These are phyloP conservation scores for Blastobotrys malaysiensis DNA, from an alignment of 1,139 yeast genomes.

Conservation along the genomic window DNA sequence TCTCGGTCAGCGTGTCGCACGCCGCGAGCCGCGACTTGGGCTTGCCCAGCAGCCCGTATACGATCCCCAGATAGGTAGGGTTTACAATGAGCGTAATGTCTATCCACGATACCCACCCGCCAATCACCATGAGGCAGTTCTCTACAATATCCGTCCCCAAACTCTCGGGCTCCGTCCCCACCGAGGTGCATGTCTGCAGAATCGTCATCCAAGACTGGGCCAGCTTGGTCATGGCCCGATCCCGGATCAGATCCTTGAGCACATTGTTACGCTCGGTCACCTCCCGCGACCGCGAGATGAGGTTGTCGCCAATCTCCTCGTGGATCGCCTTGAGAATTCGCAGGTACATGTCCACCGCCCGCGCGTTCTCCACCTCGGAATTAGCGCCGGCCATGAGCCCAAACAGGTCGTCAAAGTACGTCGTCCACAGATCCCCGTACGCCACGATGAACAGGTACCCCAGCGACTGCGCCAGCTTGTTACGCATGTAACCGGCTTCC, in stretches of 20 bases:
- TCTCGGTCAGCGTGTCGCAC: conserved; percentile 71
- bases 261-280: conserved; percentile 59
- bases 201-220: conserved; percentile 65
- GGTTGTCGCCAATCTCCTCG: conserved; percentile 88
- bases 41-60: conserved; percentile 57
- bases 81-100: conserved; percentile 77
- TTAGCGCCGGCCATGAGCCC: conserved; percentile 21
- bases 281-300: conserved; percentile 59
- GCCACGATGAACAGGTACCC: conserved; percentile 64
- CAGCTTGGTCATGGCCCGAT: conserved; percentile 64
- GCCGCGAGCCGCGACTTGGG: conserved; percentile 52
- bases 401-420: conserved; percentile 63
- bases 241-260: conserved; percentile 78
- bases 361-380: conserved; percentile 34
- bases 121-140: conserved; percentile 62
- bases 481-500: conserved; percentile 64
- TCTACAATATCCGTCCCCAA: conserved; percentile 47
- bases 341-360: conserved; percentile 70
- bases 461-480: conserved; percentile 71
- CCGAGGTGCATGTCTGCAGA: conserved; percentile 36
- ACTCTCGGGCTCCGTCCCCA: conserved; percentile 1
- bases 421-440: conserved; percentile 59
- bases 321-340: conserved; percentile 73
- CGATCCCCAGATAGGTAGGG: conserved; percentile 54
- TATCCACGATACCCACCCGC: conserved; percentile 91